Conservation (phyloP, 2,329 filamentous ascomycete species). For the Pseudogymnoascus sp. region DNA sequence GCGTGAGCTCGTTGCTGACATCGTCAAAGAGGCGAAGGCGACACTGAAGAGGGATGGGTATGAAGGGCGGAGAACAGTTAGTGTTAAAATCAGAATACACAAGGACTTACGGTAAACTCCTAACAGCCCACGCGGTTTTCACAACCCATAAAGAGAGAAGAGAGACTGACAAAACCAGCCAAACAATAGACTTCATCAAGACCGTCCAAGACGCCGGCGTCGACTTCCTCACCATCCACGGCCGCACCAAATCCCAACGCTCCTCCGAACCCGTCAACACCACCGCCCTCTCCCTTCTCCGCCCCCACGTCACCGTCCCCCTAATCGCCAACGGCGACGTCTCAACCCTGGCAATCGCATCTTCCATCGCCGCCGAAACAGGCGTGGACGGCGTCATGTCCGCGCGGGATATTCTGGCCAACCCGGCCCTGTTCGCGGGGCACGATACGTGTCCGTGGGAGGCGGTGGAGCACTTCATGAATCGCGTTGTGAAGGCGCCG, state of each 20-base stretch:
- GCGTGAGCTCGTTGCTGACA: conserved; percentile 56
- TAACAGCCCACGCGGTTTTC: neutral
- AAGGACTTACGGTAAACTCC: conserved; percentile 46
- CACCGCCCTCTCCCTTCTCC: conserved; percentile 44
- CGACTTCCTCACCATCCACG: conserved; percentile 65
- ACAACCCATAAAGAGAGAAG: neutral
- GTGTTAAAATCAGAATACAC: conserved; percentile 64
- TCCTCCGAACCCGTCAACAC: conserved; percentile 54
- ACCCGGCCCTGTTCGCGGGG: conserved; percentile 57
- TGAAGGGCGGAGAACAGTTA: conserved; percentile 44
- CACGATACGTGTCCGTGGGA: conserved; percentile 51
- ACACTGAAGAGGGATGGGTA: conserved; percentile 46
- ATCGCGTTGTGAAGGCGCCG: conserved; percentile 46
- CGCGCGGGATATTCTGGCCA: conserved; percentile 58
- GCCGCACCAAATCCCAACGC: conserved; percentile 52
- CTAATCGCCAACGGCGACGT: conserved; percentile 63
- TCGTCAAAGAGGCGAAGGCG: conserved; percentile 50
- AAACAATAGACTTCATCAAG: conserved; percentile 52
- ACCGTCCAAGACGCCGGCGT: conserved; percentile 51
- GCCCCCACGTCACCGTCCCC: conserved; percentile 46
- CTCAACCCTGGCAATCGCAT: conserved; percentile 40
- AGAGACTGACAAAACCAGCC: neutral
- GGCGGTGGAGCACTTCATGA: conserved; percentile 55
- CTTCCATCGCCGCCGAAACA: conserved; percentile 29
- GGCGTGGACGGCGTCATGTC: conserved; percentile 60